phyloP scores from a whole-genome alignment of 1,139 yeast genomes.

The Magnusiomyces fungicola region DNA sequence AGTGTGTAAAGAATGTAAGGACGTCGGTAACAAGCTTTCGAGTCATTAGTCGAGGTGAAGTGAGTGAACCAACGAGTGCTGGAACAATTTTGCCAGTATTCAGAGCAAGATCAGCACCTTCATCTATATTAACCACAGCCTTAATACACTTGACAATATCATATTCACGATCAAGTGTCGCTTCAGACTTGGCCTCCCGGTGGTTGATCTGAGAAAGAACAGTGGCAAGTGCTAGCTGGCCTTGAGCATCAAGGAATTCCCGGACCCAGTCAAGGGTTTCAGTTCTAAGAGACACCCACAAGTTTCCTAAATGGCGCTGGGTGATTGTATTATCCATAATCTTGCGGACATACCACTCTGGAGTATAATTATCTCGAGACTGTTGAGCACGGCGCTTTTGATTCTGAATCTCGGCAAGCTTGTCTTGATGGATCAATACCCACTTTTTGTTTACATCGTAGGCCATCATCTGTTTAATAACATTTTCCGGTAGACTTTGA shows the following conservation, averaged over 20 bases:
- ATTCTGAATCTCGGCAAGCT: slow-evolving; percentile 65
- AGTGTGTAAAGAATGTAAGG: slow-evolving; percentile 47
- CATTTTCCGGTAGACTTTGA: slow-evolving; percentile 67
- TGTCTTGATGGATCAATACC: slow-evolving; percentile 87
- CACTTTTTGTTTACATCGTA: slow-evolving; percentile 78
- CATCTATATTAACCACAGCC: slow-evolving; percentile 48
- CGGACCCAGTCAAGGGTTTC: slow-evolving; percentile 91
- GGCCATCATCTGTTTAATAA: slow-evolving; percentile 69
- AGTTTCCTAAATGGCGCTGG: slow-evolving; percentile 64
- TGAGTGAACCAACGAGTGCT: slow-evolving; percentile 52
- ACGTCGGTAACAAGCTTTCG: slow-evolving; percentile 79
- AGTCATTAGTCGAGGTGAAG: slow-evolving; percentile 61
- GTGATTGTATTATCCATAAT: slow-evolving; percentile 65
- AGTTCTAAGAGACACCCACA: slow-evolving; percentile 87
- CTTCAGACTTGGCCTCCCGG: slow-evolving; percentile 31
- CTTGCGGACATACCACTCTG: slow-evolving; percentile 71
- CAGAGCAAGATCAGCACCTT: slow-evolving; percentile 52
- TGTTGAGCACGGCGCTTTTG: slow-evolving; percentile 36
- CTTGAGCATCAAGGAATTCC: slow-evolving; percentile 73
- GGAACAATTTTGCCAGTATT: slow-evolving; percentile 45
- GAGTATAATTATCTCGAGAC: slow-evolving; percentile 42
- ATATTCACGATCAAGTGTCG: slow-evolving; percentile 49
- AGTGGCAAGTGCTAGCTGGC: slow-evolving; percentile 74
- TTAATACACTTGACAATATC: slow-evolving; percentile 56
- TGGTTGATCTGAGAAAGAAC: slow-evolving; percentile 43